Conservation (phyloP, 495 filamentous ascomycete species). For the Amniculicola lignicola region DNA sequence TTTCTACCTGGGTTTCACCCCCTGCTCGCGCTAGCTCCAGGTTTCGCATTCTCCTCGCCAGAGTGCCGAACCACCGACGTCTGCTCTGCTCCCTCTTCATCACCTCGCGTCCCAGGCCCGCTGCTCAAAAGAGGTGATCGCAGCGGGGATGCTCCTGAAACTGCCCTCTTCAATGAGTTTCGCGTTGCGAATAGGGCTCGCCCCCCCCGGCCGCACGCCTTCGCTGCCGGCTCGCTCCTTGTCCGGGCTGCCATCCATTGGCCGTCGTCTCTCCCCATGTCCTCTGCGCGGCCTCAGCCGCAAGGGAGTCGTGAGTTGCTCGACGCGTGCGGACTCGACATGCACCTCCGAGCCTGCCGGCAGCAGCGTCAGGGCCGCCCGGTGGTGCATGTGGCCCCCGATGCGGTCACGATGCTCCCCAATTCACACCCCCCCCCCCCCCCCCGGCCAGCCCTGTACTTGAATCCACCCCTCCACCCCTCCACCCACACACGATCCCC, state of each 20-base stretch:
- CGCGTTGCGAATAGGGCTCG: constrained; percentile 30
- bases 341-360: constrained; percentile 1
- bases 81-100: background rate
- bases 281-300: constrained; percentile 16
- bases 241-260: constrained; percentile 21
- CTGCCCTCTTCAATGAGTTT: constrained; percentile 23
- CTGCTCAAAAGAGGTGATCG: constrained; percentile 24
- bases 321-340: background rate
- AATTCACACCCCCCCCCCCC: constrained; percentile 18
- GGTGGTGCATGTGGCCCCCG: constrained; percentile 5
- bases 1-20: constrained; percentile 2
- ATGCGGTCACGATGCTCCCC: background rate
- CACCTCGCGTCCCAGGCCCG: background rate
- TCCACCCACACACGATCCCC: constrained; percentile 12
- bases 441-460: constrained; percentile 17
- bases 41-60: too few relatives aligned
- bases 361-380: constrained; percentile 2
- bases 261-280: constrained; percentile 9
- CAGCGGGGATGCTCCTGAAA: constrained; percentile 25
- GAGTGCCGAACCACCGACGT: constrained; percentile 3
- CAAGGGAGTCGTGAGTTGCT: constrained; percentile 11
- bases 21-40: constrained; percentile 1
- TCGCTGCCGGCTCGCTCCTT: constrained; percentile 21
- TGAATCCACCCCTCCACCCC: constrained; percentile 10
- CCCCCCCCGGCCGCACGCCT: background rate